These are phyloP conservation scores for Amanita phalloides DNA, from an alignment of 768 basidiomycete species.

Conservation along the genomic window DNA sequence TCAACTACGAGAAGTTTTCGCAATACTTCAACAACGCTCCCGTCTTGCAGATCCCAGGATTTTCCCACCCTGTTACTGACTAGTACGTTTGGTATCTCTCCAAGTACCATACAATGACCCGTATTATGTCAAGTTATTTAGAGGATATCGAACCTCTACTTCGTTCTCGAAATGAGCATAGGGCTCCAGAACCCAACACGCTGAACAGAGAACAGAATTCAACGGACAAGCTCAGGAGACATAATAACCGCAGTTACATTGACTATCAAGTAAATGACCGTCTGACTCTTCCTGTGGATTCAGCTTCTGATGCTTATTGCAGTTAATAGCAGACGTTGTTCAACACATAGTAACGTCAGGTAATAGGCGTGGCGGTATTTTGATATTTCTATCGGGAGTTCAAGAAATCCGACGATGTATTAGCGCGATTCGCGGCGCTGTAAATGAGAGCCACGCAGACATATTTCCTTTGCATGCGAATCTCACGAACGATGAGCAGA, in stretches of 20 bases:
- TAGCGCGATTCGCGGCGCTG: conserved; percentile 34
- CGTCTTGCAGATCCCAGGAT: conserved; percentile 75
- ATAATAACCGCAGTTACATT: conserved; percentile 19
- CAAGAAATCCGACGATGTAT: conserved; percentile 79
- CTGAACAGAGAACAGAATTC: background rate
- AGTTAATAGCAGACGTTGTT: conserved; percentile 63
- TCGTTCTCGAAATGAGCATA: conserved; percentile 26
- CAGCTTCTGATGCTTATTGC: conserved; percentile 4
- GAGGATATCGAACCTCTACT: conserved; percentile 64
- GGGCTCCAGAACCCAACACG: background rate
- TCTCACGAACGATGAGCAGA: conserved; percentile 76
- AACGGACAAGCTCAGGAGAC: background rate
- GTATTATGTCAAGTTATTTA: conserved; percentile 45
- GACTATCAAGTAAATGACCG: conserved; percentile 51
- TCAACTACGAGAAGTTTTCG: conserved; percentile 80
- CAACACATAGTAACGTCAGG: conserved; percentile 45
- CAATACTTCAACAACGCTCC: conserved; percentile 80
- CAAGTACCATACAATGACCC: background rate
- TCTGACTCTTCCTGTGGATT: background rate
- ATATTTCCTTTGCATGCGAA: conserved; percentile 85
- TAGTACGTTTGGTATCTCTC: conserved; percentile 30
- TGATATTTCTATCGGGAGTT: conserved; percentile 88
- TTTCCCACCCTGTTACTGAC: conserved; percentile 68
- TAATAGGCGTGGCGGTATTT: conserved; percentile 49
- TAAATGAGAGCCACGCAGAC: conserved; percentile 27